Base-by-base conservation (phyloP, 345 rosid genomes). In the Eucalyptus polybractea region DNA sequence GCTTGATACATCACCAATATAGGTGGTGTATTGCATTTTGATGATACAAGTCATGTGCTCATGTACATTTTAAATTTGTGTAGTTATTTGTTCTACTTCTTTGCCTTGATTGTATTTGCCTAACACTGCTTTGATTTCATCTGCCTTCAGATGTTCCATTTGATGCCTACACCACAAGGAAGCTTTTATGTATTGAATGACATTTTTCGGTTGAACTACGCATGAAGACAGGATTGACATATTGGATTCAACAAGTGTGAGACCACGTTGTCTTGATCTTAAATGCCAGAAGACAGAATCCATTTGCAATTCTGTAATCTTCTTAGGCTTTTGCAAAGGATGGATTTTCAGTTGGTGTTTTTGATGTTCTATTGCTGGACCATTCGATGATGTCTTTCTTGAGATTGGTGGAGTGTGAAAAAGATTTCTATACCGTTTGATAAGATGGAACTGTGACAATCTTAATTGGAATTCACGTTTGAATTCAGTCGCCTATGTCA, bases 191-290 rank as follows among this genome's bases (percentile, higher is more conserved):
- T 93, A 86, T 87, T 91, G 29, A 93, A 93, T 24, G 95, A 92
- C 92, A 93, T 93, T n/a, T 93, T 92, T 90, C 92, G 95, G 91
- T 92, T 93, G 94, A 93, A 93, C 92, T 92, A 93, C 88, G 94
- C 94, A 7, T 93, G 92, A 92, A 87, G 91, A 65, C n/a, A 22
- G 56, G 40, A 87, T n/a, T 24, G 33, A 80, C 14, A 76, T 22
- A 4, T 65, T 86, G 81, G 51, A 47, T 89, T 16, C 56, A 72
- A 86, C 51, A 47, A 19, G 10, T 13, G 54, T 69, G 49, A 27
- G 50, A 50, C 31, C 42, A 4, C 40, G 11, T 69, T 85, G 31
- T 47, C 87, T 13, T 44, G 37, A 85, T 85, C 4, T 13, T 25
- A 4, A 45, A 13, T 47, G 50, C 9, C 37, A 14, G 3, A 47